phyloP scores from a whole-genome alignment of 2,329 filamentous ascomycete species.

The Colletotrichum australisinense region DNA sequence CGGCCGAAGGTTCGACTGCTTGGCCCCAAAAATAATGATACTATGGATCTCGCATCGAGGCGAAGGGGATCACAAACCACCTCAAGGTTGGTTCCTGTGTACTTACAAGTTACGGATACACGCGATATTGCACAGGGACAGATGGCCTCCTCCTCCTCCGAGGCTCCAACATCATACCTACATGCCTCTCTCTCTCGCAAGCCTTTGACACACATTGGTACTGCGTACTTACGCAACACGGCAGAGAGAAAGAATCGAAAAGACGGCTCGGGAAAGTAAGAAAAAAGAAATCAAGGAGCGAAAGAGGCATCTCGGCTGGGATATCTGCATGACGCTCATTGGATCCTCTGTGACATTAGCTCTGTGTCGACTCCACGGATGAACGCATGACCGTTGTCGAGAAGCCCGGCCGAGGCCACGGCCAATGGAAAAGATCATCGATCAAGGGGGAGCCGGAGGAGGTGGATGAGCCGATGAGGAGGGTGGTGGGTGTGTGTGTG shows the following conservation, averaged over 20 bases:
- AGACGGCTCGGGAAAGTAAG: conserved; percentile 38
- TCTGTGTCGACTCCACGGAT: conserved; percentile 58
- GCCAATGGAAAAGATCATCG: conserved; percentile 33
- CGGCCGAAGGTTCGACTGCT: not conserved
- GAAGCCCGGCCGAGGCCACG: conserved; percentile 27
- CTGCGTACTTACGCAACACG: conserved; percentile 7
- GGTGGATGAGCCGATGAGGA: too few relatives aligned
- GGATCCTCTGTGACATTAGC: conserved; percentile 56
- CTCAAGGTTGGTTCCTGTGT: not conserved
- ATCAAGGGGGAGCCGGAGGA: conserved; percentile 23
- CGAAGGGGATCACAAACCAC: not conserved
- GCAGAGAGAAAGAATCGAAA: not conserved
- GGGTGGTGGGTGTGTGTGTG: not conserved
- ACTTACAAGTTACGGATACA: too few relatives aligned
- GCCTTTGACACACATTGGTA: not conserved
- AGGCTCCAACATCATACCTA: not conserved
- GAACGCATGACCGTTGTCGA: conserved; percentile 64
- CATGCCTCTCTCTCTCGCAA: not conserved
- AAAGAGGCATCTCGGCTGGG: conserved; percentile 52
- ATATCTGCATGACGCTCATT: conserved; percentile 52
- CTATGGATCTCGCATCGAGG: conserved; percentile 23
- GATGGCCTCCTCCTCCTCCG: not conserved
- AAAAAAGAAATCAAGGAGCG: conserved; percentile 44
- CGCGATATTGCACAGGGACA: not conserved
- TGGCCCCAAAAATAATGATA: conserved; percentile 8